phyloP scores from a whole-genome alignment of 225 moss, liverwort and hornwort species.

The Marchantia polymorpha region DNA sequence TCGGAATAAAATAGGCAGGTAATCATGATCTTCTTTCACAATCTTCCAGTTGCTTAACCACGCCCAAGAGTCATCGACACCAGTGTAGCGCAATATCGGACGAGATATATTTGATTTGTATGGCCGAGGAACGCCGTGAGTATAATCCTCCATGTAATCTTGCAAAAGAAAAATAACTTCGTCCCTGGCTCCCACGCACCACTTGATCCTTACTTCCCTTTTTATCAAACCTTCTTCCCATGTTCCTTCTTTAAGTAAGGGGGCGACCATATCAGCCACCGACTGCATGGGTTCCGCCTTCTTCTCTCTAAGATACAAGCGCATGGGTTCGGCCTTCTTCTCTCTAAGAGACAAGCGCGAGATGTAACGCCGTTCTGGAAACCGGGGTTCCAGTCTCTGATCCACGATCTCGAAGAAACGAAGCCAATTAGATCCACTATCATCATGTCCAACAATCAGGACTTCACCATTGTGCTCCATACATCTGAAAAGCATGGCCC shows the following conservation, averaged over 20 bases:
- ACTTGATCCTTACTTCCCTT: neutral
- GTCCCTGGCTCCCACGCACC: neutral
- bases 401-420: neutral
- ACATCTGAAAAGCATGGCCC: neutral
- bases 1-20: neutral
- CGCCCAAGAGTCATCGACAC: neutral
- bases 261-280: neutral
- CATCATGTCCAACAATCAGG: too few relatives aligned
- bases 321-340: too few relatives aligned
- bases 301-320: neutral
- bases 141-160: too few relatives aligned
- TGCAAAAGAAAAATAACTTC: neutral
- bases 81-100: slow-evolving; percentile 9
- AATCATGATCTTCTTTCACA: neutral
- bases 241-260: too few relatives aligned
- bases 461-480: slow-evolving; percentile 6
- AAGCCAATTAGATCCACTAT: too few relatives aligned
- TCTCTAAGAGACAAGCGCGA: too few relatives aligned
- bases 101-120: too few relatives aligned
- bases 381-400: too few relatives aligned
- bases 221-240: too few relatives aligned
- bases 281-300: neutral
- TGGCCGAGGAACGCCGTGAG: too few relatives aligned
- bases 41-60: slow-evolving; percentile 5
- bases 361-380: too few relatives aligned